Conservation (phyloP, 768 basidiomycete species). For the Mycena amicta region DNA sequence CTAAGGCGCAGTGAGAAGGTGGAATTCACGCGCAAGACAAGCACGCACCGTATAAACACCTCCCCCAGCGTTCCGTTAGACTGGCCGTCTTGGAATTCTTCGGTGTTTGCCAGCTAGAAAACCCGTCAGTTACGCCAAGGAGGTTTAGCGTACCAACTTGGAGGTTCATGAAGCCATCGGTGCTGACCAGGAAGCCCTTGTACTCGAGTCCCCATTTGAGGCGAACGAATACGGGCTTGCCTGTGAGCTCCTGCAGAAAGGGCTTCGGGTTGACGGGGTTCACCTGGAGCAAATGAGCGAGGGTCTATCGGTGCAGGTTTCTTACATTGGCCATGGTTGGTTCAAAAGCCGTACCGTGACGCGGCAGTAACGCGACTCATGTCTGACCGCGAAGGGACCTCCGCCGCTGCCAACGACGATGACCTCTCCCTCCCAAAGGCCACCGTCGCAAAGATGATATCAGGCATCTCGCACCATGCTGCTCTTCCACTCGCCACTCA, state of each 20-base stretch:
- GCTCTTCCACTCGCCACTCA: conserved; percentile 10
- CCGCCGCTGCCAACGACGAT: conserved; percentile 72
- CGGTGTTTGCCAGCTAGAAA: conserved; percentile 92
- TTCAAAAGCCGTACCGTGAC: conserved; percentile 20
- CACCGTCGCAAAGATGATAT: conserved; percentile 96
- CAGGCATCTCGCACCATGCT: conserved; percentile 56
- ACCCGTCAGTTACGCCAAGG: background rate
- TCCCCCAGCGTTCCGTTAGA: conserved; percentile 97
- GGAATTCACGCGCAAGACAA: conserved; percentile 46
- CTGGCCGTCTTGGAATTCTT: conserved; percentile 95
- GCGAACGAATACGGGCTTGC: conserved; percentile 92
- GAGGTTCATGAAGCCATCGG: conserved; percentile 99
- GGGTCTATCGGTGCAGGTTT: conserved; percentile 31
- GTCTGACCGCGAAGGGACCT: conserved; percentile 89
- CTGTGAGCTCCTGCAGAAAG: conserved; percentile 97
- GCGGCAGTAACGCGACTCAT: conserved; percentile 44
- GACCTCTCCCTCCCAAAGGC: conserved; percentile 96
- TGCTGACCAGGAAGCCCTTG: conserved; percentile 98
- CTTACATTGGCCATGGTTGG: conserved; percentile 67
- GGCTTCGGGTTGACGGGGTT: conserved; percentile 98
- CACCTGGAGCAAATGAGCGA: conserved; percentile 48
- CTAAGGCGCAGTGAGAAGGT: conserved; percentile 40
- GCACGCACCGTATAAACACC: conserved; percentile 99
- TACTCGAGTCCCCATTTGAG: conserved; percentile 99
- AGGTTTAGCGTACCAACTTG: conserved; percentile 59